Conservation (phyloP, 2,329 filamentous ascomycete genomes). For the Alternaria alternata region DNA sequence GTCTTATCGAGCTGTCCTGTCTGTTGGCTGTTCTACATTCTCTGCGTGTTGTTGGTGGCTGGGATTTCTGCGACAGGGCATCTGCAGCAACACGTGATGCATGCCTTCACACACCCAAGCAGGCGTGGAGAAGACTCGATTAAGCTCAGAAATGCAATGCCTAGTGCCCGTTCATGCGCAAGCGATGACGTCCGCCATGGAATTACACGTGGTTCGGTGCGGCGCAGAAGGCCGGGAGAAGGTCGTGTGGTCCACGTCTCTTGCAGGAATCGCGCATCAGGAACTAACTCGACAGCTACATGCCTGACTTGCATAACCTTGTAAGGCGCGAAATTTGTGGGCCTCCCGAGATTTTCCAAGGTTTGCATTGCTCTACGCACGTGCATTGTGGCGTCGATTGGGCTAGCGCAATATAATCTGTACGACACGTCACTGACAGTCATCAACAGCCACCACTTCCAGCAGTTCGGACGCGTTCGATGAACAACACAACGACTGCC, state of each 20-base stretch:
- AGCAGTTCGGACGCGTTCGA: conserved; percentile 23
- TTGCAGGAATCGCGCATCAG: conserved; percentile 11
- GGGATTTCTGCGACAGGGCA: not conserved
- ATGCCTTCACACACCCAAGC: conserved; percentile 7
- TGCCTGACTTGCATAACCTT: conserved; percentile 7
- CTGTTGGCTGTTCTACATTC: not conserved
- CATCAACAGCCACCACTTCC: conserved; percentile 29
- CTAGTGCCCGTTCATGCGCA: conserved; percentile 15
- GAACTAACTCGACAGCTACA: conserved; percentile 9
- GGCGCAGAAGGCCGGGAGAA: conserved; percentile 13
- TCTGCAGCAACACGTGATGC: conserved; percentile 10
- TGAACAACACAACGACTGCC: conserved; percentile 42
- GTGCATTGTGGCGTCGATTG: conserved; percentile 17
- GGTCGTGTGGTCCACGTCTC: conserved; percentile 3
- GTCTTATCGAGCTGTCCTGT: not conserved
- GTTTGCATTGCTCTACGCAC: conserved; percentile 14
- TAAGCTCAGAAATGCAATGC: not conserved
- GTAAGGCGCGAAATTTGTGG: conserved; percentile 13
- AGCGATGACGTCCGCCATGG: conserved; percentile 8
- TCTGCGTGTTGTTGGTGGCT: not conserved
- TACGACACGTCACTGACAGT: conserved; percentile 35
- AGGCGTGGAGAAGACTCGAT: not conserved
- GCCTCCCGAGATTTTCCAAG: conserved; percentile 13
- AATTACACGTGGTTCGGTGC: conserved; percentile 8
- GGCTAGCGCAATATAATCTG: conserved; percentile 25